phyloP scores from a whole-genome alignment of 2,329 filamentous ascomycete genomes.

The Neurospora crassa region DNA sequence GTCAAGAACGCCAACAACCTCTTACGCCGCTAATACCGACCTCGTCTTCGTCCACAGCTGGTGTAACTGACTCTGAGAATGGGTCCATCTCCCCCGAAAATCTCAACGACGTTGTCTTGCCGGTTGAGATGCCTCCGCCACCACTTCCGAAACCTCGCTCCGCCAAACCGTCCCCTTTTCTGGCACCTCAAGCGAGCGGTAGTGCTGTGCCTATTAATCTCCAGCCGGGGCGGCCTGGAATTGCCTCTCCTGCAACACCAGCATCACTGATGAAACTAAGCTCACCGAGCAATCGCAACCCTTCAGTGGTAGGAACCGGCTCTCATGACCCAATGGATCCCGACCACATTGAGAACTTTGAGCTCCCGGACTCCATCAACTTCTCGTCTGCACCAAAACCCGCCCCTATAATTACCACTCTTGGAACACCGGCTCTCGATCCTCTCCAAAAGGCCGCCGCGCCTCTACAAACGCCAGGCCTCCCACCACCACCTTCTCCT shows the following conservation, averaged over 20 bases:
- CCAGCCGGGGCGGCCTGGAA: slow-evolving; percentile 24
- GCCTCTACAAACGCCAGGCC: slow-evolving; percentile 40
- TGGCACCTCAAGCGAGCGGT: slow-evolving; percentile 41
- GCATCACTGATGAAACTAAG: slow-evolving; percentile 77
- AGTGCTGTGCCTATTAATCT: slow-evolving; percentile 16
- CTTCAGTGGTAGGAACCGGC: slow-evolving; percentile 25
- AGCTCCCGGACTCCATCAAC: slow-evolving; percentile 64
- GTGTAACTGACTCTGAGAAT: slow-evolving; percentile 50
- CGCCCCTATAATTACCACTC: slow-evolving; percentile 37
- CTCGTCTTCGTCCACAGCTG: slow-evolving; percentile 26
- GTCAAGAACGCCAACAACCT: slow-evolving; percentile 27
- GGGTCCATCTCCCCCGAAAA: slow-evolving; percentile 56
- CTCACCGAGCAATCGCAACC: slow-evolving; percentile 41
- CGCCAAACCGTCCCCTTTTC: slow-evolving; percentile 57
- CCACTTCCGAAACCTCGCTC: slow-evolving; percentile 58
- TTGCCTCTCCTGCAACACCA: slow-evolving; percentile 65
- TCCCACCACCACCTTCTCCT: slow-evolving; percentile 41
- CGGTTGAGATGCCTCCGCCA: slow-evolving; percentile 48
- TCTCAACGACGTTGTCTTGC: slow-evolving; percentile 35
- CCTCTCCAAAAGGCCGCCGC: slow-evolving; percentile 22
- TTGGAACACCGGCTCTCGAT: slow-evolving; percentile 6
- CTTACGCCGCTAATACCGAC: slow-evolving; percentile 19
- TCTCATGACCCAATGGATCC: slow-evolving; percentile 32
- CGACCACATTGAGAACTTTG: slow-evolving; percentile 47
- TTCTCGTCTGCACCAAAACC: slow-evolving; percentile 34